Evolutionary conservation across 495 filamentous ascomycete species (phyloP).

Genomic region (Penicillium bovifimosum): DNA sequence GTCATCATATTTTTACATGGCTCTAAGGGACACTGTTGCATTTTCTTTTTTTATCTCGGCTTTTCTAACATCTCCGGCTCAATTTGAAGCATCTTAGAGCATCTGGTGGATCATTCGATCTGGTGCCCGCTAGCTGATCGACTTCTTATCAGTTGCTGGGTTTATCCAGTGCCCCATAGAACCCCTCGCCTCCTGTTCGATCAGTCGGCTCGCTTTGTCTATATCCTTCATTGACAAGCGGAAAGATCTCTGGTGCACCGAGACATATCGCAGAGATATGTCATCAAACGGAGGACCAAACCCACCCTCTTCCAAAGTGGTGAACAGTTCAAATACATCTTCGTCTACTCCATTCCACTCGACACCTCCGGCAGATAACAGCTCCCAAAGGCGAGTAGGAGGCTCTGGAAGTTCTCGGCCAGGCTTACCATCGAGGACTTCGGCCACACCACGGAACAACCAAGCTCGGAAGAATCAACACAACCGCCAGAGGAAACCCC

Average conservation of each 20-base stretch:
- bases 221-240: background rate
- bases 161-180: slow-evolving; percentile 1
- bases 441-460: slow-evolving; percentile 58
- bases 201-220: background rate
- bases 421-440: slow-evolving; percentile 49
- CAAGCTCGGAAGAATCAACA: slow-evolving; percentile 74
- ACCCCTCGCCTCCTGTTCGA: background rate
- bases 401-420: slow-evolving; percentile 60
- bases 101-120: background rate
- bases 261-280: slow-evolving; percentile 30
- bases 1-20: slow-evolving; percentile 3
- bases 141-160: slow-evolving; percentile 5
- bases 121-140: slow-evolving; percentile 3
- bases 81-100: background rate
- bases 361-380: slow-evolving; percentile 34
- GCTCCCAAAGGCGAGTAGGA: slow-evolving; percentile 57
- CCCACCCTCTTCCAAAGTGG: slow-evolving; percentile 41
- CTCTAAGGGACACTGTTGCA: background rate
- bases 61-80: background rate
- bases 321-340: slow-evolving; percentile 33
- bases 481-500: slow-evolving; percentile 51
- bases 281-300: slow-evolving; percentile 44
- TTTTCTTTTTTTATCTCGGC: background rate
- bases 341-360: slow-evolving; percentile 38
- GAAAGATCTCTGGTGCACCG: background rate